Evolutionary conservation across 352 stramenopile genomes (phyloP), one percentile per base, ranked within the genome.

Genomic region (Phytophthora fragariae): DNA sequence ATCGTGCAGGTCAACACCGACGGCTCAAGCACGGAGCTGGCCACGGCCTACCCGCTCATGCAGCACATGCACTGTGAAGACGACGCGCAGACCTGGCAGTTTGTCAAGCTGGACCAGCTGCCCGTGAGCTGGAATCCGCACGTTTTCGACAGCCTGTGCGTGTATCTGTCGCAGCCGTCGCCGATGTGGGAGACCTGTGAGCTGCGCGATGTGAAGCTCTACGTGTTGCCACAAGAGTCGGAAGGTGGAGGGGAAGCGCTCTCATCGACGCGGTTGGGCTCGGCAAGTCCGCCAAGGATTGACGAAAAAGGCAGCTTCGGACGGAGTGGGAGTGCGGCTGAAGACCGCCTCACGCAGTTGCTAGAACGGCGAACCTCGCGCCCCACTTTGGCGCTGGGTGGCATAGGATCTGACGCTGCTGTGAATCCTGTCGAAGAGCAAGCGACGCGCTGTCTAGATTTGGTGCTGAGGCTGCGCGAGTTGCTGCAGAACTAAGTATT

Each of bases 11-110:
- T 82, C 17, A 82, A 88, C 46, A 24, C 55, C 12, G 84, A 91
- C 24, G 84, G 81, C 6, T 76, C 75, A 2, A 78, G 73, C 27
- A 71, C 56, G 1, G 79, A 88, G 49, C 64, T 92, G 24, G 64
- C 82, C n/a, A 68, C 75, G 14, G 50, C 76, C 2, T 77, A 83
- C 11, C n/a, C 63, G 27, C 77, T 94, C 27, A 92, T 92, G 87
- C 62, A 81, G 19, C 74, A 90, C 49, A 57, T 77, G 21, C 77
- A 92, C 69, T 87, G 70, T 37, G 87, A 94, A 46, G 82, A 92
- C 35, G 87, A 94, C 47, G 84, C 85, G 12, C 85, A 94, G 71
- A 81, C 88, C 49, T 92, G 85, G 87, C 82, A 94, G 50, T 19
- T 88, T 19, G 37, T 94, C 33, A 75, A 82, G 33, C 69, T 91